Conservation (phyloP, 208 protist species). For the Leishmania braziliensis region DNA sequence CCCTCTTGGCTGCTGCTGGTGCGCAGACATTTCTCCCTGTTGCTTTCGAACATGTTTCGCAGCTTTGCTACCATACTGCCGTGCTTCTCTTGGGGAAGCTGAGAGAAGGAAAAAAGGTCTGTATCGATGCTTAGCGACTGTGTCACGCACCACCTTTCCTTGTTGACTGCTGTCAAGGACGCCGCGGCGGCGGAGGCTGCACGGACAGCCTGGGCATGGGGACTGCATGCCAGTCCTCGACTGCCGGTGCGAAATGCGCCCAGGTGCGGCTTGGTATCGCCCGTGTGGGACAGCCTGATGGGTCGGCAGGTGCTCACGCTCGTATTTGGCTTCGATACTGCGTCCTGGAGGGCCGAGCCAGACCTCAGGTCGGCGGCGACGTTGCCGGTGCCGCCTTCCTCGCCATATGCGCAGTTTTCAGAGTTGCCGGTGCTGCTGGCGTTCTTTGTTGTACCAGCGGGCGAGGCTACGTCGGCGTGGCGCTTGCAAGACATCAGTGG, state of each 20-base stretch:
- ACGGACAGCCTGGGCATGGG: background rate
- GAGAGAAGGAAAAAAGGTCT: conserved; percentile 18
- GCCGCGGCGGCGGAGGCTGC: background rate
- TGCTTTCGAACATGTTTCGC: conserved; percentile 14
- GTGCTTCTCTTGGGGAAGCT: conserved; percentile 15
- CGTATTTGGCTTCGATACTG: background rate
- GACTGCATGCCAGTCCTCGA: background rate
- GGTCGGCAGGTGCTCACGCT: conserved; percentile 5
- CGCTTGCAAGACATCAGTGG: background rate
- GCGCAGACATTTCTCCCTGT: background rate
- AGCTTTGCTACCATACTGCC: conserved; percentile 19
- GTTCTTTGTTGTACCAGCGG: conserved; percentile 1
- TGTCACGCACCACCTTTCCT: conserved; percentile 17
- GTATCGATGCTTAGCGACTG: conserved; percentile 19
- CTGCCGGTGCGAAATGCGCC: background rate
- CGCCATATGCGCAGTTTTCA: background rate
- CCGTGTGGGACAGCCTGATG: background rate
- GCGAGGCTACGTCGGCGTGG: background rate
- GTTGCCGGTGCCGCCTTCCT: background rate
- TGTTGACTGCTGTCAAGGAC: background rate
- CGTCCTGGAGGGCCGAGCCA: background rate
- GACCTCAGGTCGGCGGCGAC: background rate
- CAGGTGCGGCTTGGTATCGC: background rate
- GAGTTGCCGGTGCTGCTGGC: background rate
- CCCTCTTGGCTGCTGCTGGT: background rate